These are phyloP conservation scores for Dalechampia spathulata DNA, from an alignment of 441 rosid species.

Conservation along the genomic window DNA sequence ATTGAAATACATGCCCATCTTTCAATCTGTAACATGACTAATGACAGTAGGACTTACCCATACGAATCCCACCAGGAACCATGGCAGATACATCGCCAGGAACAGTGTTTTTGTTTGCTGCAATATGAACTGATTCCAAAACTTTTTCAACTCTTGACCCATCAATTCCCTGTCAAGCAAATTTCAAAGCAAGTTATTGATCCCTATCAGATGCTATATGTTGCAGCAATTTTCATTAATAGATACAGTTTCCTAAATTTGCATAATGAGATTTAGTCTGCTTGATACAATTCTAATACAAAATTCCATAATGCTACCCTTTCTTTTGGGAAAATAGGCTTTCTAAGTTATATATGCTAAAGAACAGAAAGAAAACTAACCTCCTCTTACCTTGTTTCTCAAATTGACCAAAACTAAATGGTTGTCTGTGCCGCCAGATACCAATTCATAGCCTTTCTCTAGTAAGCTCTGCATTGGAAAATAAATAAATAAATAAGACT, in stretches of 20 bases:
- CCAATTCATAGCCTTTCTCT: conserved; percentile 74
- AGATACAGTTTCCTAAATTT: no score
- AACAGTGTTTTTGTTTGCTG: conserved; percentile 95
- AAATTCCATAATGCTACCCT: not conserved
- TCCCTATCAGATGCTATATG: conserved; percentile 3
- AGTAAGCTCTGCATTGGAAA: conserved; percentile 54
- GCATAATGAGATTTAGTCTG: no score
- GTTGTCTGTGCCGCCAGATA: conserved; percentile 95
- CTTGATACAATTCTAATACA: not conserved
- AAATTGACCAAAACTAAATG: conserved; percentile 92
- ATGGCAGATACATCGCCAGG: conserved; percentile 98
- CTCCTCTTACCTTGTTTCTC: conserved; percentile 58
- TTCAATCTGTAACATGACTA: conserved; percentile 8
- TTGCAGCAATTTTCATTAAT: not conserved
- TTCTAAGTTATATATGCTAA: no score
- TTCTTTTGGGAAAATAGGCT: not conserved
- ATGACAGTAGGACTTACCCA: conserved; percentile 53
- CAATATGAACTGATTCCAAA: conserved; percentile 80
- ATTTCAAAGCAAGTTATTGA: not conserved
- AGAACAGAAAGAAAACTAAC: not conserved
- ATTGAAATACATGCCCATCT: not conserved
- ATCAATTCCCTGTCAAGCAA: conserved; percentile 66
- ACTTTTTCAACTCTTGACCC: conserved; percentile 98
- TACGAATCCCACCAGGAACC: conserved; percentile 98
- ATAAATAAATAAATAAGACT: not conserved